phyloP scores from a whole-genome alignment of 2,329 filamentous ascomycete species.

The Talaromyces amestolkiae region DNA sequence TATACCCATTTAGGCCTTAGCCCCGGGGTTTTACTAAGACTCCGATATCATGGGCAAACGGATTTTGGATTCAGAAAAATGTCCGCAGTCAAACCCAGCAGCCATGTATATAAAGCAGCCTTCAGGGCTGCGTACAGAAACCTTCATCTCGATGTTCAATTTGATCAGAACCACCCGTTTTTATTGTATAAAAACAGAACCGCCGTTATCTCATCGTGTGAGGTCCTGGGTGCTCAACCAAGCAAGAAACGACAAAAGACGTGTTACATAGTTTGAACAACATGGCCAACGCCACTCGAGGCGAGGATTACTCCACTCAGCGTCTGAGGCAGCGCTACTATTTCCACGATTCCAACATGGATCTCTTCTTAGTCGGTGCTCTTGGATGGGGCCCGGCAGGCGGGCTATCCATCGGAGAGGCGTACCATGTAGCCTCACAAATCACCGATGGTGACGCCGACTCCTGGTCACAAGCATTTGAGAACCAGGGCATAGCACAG shows the following conservation, averaged over 20 bases:
- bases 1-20: not conserved
- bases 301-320: not conserved
- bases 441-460: constrained; percentile 2
- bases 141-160: not conserved
- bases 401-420: not conserved
- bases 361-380: not conserved
- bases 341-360: not conserved
- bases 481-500: not conserved
- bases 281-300: not conserved
- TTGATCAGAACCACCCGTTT: not conserved
- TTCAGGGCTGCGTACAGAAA: not conserved
- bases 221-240: not conserved
- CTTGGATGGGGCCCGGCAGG: not conserved
- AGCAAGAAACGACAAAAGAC: not conserved
- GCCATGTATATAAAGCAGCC: not conserved
- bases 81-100: not conserved
- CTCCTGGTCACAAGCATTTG: not conserved
- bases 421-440: constrained; percentile 1
- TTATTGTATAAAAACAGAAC: not conserved
- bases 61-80: not conserved
- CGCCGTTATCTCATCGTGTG: not conserved
- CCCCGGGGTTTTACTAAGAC: not conserved
- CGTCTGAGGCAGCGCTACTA: not conserved
- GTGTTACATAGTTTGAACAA: not conserved
- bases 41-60: not conserved